Conservation (phyloP, 441 rosid species). For the Populus hybrid region DNA sequence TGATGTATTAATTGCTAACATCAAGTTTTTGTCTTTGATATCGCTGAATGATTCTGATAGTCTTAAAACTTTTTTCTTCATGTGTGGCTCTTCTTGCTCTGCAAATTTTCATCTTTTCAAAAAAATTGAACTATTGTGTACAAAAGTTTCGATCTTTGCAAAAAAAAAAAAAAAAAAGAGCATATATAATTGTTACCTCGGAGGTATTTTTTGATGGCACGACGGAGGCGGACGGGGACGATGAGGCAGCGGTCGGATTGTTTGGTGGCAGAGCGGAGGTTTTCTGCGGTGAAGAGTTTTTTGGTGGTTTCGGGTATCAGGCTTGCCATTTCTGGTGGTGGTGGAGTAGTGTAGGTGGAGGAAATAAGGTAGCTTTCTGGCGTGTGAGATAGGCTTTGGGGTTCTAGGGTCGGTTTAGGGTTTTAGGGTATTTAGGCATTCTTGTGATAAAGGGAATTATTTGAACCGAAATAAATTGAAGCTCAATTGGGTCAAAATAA, state of each 20-base stretch:
- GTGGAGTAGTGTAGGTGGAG: background rate
- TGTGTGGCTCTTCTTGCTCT: constrained; percentile 79
- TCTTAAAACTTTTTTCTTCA: constrained; percentile 74
- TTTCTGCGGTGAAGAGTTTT: constrained; percentile 46
- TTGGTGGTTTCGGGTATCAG: constrained; percentile 39
- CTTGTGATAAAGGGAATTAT: background rate
- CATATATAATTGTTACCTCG: constrained; percentile 37
- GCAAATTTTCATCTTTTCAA: background rate
- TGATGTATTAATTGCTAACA: constrained; percentile 45
- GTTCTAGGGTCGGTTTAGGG: background rate
- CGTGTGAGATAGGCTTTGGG: background rate
- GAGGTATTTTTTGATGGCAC: constrained; percentile 75
- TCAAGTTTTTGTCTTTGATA: constrained; percentile 62
- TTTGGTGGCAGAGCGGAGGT: constrained; percentile 59
- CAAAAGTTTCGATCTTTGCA: background rate
- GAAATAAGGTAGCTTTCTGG: background rate
- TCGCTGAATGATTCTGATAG: constrained; percentile 59
- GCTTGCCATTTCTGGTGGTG: constrained; percentile 39
- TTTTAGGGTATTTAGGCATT: background rate
- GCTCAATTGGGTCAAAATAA: background rate
- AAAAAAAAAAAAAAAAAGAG: no score
- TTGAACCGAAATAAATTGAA: background rate
- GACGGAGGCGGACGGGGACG: constrained; percentile 78
- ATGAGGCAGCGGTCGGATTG: constrained; percentile 66
- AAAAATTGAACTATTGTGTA: background rate